Base-by-base conservation (phyloP, 139 green algal species). In the Astrephomene gubernaculifera region DNA sequence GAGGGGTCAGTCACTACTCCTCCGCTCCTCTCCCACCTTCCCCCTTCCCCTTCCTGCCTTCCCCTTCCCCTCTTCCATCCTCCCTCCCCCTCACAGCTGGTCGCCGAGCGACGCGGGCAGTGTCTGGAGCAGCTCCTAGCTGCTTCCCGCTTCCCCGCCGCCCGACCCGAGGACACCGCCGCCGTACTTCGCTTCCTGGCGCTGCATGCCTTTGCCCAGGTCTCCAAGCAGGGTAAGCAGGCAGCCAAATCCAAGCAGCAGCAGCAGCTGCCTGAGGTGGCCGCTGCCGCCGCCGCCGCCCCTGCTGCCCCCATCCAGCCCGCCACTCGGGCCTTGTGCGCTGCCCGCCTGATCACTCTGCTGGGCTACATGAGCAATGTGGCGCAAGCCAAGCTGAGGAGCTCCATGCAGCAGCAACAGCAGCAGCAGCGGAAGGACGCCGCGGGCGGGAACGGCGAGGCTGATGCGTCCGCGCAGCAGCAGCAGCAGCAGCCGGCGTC, bases 81-180 rank as follows among this genome's bases (percentile, higher is more conserved):
- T n/a, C n/a, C n/a, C n/a, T n/a, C n/a, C n/a, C n/a, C n/a, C n/a
- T n/a, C n/a, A 4, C 41, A 60, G 54, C 2, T 44, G 14, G 57
- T 61, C 25, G 61, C 73, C 14, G 35, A 57, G n/a, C 73, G 57
- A 9, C 79, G 69, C 44, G 86, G 44, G 33, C 86, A 79, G 82
- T 81, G 82, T 12, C 33, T 96, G 29, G 94, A 96, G 72, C 90
- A 94, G 89, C 75, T 96, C 67, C 65, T 88, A 25, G 75, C 87
- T 19, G 83, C 89, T 19, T 29, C 83, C 25, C 61, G 65, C 19
- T 86, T 94, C 65, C 87, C 86, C 1, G 79, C 73, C 1, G 88
- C 85, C 1, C 71, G 74, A 0, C 73, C 65, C 0, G 64, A n/a
- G 4, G 73, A 85, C 67, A 82, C 75, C 72, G 36, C 45, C 1